phyloP scores from a whole-genome alignment of 78 protist species.

The Chrysochromulina tobinii region DNA sequence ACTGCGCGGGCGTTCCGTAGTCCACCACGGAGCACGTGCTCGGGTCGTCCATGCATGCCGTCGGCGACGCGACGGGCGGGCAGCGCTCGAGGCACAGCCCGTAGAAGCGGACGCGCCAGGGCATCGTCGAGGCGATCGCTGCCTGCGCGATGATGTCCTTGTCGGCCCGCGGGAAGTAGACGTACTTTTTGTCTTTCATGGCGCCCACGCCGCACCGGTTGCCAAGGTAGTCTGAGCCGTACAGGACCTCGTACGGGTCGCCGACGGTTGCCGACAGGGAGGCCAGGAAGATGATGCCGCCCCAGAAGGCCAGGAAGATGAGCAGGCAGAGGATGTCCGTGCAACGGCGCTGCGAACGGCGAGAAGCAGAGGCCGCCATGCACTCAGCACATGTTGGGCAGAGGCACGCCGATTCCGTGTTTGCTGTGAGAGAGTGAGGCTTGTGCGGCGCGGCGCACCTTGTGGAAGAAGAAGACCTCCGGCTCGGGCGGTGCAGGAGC shows the following conservation, averaged over 20 bases:
- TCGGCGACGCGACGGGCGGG: not conserved
- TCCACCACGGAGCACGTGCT: no score
- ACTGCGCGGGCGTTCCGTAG: no score
- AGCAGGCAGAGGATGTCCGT: slow-evolving; percentile 68
- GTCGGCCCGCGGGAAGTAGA: not conserved
- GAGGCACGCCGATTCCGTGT: no score
- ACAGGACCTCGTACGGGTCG: slow-evolving; percentile 29
- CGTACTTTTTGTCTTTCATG: not conserved
- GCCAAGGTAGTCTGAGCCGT: not conserved
- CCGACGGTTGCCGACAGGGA: slow-evolving; percentile 56
- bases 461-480: no score
- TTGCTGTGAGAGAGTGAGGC: no score
- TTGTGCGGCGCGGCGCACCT: no score
- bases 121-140: not conserved
- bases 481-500: no score
- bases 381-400: no score
- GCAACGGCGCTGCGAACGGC: slow-evolving; percentile 36
- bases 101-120: not conserved
- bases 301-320: slow-evolving; percentile 79
- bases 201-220: slow-evolving; percentile 2
- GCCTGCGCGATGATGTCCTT: not conserved
- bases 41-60: no score
- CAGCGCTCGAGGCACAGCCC: not conserved
- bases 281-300: slow-evolving; percentile 71
- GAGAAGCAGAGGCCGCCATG: not conserved